Conservation (phyloP, 2,329 filamentous ascomycete genomes). For the Mollisia scopiformis region DNA sequence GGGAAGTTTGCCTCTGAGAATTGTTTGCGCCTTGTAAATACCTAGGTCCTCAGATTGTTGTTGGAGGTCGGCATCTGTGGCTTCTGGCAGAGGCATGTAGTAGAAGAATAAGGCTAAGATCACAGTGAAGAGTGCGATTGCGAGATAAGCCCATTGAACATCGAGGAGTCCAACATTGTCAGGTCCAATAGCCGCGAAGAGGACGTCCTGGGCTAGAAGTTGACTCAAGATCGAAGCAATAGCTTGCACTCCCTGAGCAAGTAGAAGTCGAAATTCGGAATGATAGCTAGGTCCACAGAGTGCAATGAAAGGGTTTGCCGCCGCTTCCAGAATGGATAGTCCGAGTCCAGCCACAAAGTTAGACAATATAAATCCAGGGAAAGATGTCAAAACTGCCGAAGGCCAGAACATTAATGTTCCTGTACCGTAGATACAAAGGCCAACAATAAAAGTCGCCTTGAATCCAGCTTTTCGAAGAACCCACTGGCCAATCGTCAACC, state of each 20-base stretch:
- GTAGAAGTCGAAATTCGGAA: conserved; percentile 73
- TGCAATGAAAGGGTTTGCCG: conserved; percentile 74
- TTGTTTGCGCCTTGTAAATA: conserved; percentile 24
- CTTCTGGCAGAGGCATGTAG: conserved; percentile 67
- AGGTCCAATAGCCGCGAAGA: conserved; percentile 62
- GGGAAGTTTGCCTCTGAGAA: conserved; percentile 42
- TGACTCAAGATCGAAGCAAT: conserved; percentile 74
- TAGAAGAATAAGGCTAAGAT: conserved; percentile 70
- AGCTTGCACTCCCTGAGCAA: conserved; percentile 79
- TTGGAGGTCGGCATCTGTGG: conserved; percentile 54
- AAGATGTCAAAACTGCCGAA: conserved; percentile 73
- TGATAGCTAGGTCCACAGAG: conserved; percentile 76
- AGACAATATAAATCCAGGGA: conserved; percentile 75
- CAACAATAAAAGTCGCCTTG: conserved; percentile 79
- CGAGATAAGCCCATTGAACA: conserved; percentile 87
- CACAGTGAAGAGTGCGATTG: conserved; percentile 75
- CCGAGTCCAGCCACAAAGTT: conserved; percentile 78
- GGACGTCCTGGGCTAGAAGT: conserved; percentile 72
- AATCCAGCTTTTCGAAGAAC: conserved; percentile 74
- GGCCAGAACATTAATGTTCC: conserved; percentile 90
- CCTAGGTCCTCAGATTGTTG: conserved; percentile 42
- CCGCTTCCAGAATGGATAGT: conserved; percentile 76
- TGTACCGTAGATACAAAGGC: conserved; percentile 73
- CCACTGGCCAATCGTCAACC: conserved; percentile 70
- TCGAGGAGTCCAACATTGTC: conserved; percentile 62